phyloP scores from a whole-genome alignment of 2,329 filamentous ascomycete genomes.

The Malbranchea zuffiana region DNA sequence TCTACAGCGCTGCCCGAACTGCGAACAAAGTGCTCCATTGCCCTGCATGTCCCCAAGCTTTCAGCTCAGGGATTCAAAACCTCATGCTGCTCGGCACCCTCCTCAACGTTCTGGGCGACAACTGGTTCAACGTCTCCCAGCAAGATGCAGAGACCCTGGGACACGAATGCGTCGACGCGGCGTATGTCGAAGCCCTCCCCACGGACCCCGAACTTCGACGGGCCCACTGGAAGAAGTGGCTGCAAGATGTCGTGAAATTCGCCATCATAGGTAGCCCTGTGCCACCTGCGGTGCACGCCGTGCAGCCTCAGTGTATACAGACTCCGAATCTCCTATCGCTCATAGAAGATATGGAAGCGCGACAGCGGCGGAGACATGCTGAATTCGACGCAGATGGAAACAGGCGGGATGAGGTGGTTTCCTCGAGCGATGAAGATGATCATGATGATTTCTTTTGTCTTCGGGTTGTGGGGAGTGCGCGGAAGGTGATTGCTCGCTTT shows the following conservation, averaged over 20 bases:
- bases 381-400: constrained; percentile 11
- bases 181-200: constrained; percentile 21
- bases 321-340: constrained; percentile 29
- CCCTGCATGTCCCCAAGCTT: constrained; percentile 31
- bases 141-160: constrained; percentile 29
- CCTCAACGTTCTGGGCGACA: constrained; percentile 35
- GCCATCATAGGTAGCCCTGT: constrained; percentile 26
- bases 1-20: constrained; percentile 34
- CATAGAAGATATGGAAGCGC: constrained; percentile 32
- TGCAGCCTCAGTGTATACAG: constrained; percentile 21
- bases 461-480: constrained; percentile 19
- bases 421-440: constrained; percentile 5
- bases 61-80: constrained; percentile 35
- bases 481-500: constrained; percentile 17
- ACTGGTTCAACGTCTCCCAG: constrained; percentile 33
- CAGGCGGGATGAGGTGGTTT: not conserved
- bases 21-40: constrained; percentile 35
- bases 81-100: constrained; percentile 38
- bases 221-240: constrained; percentile 29
- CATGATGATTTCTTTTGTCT: constrained; percentile 18
- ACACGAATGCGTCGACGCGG: constrained; percentile 24
- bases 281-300: constrained; percentile 16
- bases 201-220: constrained; percentile 21
- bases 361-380: constrained; percentile 35
- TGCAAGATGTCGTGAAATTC: constrained; percentile 28